Base-by-base conservation (phyloP, 2,329 filamentous ascomycete species). In the Exserohilum turcica region DNA sequence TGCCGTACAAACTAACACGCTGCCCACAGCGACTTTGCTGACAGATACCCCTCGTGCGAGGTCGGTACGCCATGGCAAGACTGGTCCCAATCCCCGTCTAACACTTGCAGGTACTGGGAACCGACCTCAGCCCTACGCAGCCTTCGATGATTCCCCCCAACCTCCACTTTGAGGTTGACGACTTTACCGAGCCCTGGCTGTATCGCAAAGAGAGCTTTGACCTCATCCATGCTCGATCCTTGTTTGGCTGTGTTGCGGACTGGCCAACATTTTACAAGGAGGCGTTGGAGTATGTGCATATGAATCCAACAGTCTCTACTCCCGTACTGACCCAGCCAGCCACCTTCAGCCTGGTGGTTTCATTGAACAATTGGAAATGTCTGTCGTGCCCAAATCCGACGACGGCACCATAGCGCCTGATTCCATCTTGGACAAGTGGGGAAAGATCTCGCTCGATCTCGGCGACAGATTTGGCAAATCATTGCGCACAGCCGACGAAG, bases 91-190 rank as follows among this genome's bases (percentile, higher is more conserved):
- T 19, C 24, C 28, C 24, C 13, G 2, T 52, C 61, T 48, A 63
- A 75, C n/a, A 59, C 7, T 0, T 21, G 5, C n/a, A 64, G 61
- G 60, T 64, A 10, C 43, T 74, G 13, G 76, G 74, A 7, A 73
- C 67, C 5, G 74, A 77, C 46, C 63, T 77, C 5, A 70, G 65
- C 45, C 73, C 75, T n/a, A 77, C 75, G 6, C 76, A 76, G 44
- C 74, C 74, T 1, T 61, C 47, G 5, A 66, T 69, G 53, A 60
- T 71, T 12, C 70, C 71, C 3, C 69, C 69, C 5, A 73, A 73
- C 39, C 60, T 65, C 8, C 56, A 49, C 16, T 72, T 73, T 56
- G 66, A 73, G 39, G 60, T 72, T 33, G 70, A 74, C 49, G 68
- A 74, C 44, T 63, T 64, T 53, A 65, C 68, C 9, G 59, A 68